phyloP scores from a whole-genome alignment of 148 eudicot genomes.

The Camellia japonica region DNA sequence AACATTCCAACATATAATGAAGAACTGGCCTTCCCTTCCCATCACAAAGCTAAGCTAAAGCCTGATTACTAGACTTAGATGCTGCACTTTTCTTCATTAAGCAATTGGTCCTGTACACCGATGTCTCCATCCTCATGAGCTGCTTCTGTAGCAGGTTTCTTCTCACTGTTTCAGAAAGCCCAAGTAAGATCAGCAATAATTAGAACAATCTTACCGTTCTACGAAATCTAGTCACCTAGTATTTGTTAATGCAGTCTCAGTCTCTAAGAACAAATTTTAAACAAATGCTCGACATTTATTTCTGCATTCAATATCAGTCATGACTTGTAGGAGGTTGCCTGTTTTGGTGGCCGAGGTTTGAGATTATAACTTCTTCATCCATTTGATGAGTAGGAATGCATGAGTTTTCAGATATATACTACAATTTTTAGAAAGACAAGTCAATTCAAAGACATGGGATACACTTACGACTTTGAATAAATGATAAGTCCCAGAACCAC shows the following conservation, averaged over 20 bases:
- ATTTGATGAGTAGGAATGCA: no score
- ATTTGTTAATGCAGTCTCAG: no score
- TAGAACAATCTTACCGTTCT: neutral
- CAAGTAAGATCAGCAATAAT: neutral
- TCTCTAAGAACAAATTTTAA: no score
- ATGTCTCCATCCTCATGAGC: conserved; percentile 19
- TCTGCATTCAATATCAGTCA: no score
- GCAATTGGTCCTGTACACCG: conserved; percentile 22
- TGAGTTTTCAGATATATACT: neutral
- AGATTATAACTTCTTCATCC: no score
- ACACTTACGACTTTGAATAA: conserved; percentile 58
- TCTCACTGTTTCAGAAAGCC: conserved; percentile 22
- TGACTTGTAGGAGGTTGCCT: no score
- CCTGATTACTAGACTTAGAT: conserved; percentile 17
- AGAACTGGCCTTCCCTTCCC: no score
- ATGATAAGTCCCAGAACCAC: conserved; percentile 69
- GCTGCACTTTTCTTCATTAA: conserved; percentile 31
- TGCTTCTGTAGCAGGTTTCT: conserved; percentile 10
- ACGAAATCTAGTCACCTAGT: no score
- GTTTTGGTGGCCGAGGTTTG: no score
- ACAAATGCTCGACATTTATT: no score
- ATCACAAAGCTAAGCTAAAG: neutral
- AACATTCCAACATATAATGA: no score
- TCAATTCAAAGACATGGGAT: neutral
- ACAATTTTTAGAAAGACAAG: no score